Evolutionary conservation across 805 yeast species (phyloP).

Genomic region (Candida michaelii): DNA sequence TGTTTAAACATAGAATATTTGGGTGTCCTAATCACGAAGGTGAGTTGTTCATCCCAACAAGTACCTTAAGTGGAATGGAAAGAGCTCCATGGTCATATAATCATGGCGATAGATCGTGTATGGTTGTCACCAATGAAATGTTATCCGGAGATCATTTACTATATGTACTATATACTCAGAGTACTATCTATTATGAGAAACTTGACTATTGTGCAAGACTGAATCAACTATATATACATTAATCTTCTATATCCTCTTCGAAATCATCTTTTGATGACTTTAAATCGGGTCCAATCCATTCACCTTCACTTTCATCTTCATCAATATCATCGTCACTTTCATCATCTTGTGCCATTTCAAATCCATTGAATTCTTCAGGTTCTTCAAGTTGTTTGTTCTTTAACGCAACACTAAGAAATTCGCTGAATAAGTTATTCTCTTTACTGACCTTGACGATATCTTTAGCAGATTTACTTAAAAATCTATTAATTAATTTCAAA

Average conservation of each 20-base stretch:
- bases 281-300: conserved; percentile 34
- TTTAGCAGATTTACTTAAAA: conserved; percentile 70
- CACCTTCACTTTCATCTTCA: conserved; percentile 33
- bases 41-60: too few relatives aligned
- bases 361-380: conserved; percentile 29
- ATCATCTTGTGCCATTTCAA: conserved; percentile 21
- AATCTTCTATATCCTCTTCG: conserved; percentile 3
- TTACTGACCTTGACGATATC: conserved; percentile 59
- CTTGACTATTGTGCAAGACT: too few relatives aligned
- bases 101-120: too few relatives aligned
- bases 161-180: too few relatives aligned
- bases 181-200: too few relatives aligned
- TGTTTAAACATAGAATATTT: too few relatives aligned
- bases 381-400: conserved; percentile 18
- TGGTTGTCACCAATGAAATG: too few relatives aligned
- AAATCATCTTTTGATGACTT: conserved; percentile 17
- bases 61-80: too few relatives aligned
- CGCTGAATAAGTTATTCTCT: conserved; percentile 54
- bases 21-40: too few relatives aligned
- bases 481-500: conserved; percentile 70
- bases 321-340: conserved; percentile 31
- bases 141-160: too few relatives aligned
- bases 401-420: conserved; percentile 44
- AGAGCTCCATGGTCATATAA: too few relatives aligned
- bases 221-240: conserved; percentile 9